Base-by-base conservation (phyloP, 371 early-diverging fungal genomes). In the Apophysomyces variabilis region DNA sequence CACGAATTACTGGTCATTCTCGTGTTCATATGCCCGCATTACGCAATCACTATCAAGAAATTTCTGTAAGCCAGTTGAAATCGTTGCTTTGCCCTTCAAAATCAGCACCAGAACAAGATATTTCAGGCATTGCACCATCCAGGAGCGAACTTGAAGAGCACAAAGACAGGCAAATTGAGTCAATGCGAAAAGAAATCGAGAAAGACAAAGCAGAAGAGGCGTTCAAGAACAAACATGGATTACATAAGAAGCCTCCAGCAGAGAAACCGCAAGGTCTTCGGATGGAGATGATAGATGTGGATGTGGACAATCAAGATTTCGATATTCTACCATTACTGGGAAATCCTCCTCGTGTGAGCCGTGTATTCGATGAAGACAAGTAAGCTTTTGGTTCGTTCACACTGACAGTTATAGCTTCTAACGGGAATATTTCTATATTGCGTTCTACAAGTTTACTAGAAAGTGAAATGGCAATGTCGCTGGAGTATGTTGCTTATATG, bases 191-290 rank as follows among this genome's bases (percentile, higher is more conserved):
- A 16, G 79, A 82, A 54, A 79, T 79, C 16, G 54, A 63, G 35
- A 50, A 70, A 50, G 65, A 66, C 67, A 70, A 66, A 43, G 67
- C 44, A 9, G 68, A 67, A 12, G 76, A 77, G 38, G 73, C 69
- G 8, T 77, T 69, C 50, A 72, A 66, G 63, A 82, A 74, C 43
- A 79, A 79, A 38, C 77, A 82, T 64, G 82, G 82, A 1, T 64
- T 82, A 43, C 76, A 77, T 54, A 75, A 77, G 38, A 75, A 72
- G 36, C 76, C 77, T 12, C 71, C 79, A 4, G 65, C 59, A 3
- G 67, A 71, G 21, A 62, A 64, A 57, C 67, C 69, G 46, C 68
- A 66, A 18, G 64, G 71, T 11, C 21, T 73, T 7, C 60, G 67
- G 11, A 72, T 70, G 11, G 64, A 72, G 5, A 21, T 67, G 26